Conservation (phyloP, 2,329 filamentous ascomycete genomes). For the Emericellopsis cladophorae region DNA sequence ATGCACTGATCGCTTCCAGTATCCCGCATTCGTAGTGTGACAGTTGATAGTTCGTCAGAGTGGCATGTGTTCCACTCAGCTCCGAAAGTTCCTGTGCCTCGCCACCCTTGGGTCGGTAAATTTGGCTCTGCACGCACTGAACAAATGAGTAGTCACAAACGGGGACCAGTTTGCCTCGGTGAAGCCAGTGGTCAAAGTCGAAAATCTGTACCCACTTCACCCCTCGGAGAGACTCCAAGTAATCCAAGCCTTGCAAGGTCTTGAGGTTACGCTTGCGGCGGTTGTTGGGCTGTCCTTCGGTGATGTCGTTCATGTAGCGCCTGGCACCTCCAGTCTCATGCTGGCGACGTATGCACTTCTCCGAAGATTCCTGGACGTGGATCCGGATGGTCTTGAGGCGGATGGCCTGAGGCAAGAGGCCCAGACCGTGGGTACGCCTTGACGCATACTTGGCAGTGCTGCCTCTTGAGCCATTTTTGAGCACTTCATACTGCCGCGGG, state of each 20-base stretch:
- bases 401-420: slow-evolving; percentile 18
- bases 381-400: slow-evolving; percentile 27
- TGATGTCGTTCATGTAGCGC: slow-evolving; percentile 13
- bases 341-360: slow-evolving; percentile 16
- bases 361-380: slow-evolving; percentile 23
- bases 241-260: slow-evolving; percentile 30
- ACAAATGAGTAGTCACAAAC: slow-evolving; percentile 18
- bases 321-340: slow-evolving; percentile 18
- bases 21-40: neutral
- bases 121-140: slow-evolving; percentile 11
- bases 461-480: neutral
- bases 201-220: slow-evolving; percentile 25
- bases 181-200: slow-evolving; percentile 19
- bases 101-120: slow-evolving; percentile 7
- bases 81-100: slow-evolving; percentile 4
- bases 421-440: neutral
- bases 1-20: neutral
- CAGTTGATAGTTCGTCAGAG: neutral
- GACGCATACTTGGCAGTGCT: neutral
- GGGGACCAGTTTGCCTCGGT: neutral
- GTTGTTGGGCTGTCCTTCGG: slow-evolving; percentile 24
- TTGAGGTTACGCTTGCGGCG: slow-evolving; percentile 22
- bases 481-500: slow-evolving; percentile 3
- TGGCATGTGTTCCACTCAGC: slow-evolving; percentile 9
- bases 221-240: slow-evolving; percentile 28